Evolutionary conservation across 768 basidiomycete genomes (phyloP).

Genomic region (Termitomyces sp.): DNA sequence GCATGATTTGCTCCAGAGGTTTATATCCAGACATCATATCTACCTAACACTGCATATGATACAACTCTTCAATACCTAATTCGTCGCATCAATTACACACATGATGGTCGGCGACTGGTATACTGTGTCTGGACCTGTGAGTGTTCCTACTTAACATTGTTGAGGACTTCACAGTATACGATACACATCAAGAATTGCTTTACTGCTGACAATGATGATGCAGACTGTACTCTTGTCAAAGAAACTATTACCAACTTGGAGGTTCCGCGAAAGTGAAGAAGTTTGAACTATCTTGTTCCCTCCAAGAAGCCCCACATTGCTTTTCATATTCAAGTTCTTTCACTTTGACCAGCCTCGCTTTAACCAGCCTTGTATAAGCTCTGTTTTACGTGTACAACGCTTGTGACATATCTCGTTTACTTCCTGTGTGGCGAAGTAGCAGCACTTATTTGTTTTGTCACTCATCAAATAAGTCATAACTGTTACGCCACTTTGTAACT

Average conservation of each 20-base stretch:
- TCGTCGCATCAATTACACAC: neutral
- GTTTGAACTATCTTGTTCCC: too few species aligned
- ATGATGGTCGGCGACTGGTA: neutral
- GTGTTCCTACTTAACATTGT: too few species aligned
- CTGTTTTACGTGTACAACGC: too few species aligned
- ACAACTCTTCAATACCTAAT: neutral
- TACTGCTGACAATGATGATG: neutral
- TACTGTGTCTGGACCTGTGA: too few species aligned
- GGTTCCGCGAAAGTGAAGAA: too few species aligned
- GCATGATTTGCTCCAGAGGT: neutral
- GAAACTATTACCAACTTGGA: too few species aligned
- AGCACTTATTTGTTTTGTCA: neutral
- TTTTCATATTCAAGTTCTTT: neutral
- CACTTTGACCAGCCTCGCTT: neutral
- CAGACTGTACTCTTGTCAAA: neutral
- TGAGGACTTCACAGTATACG: too few species aligned
- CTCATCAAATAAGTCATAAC: neutral
- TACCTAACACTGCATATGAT: too few species aligned
- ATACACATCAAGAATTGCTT: too few species aligned
- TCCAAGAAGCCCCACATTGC: neutral
- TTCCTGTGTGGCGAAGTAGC: neutral
- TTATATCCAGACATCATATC: neutral
- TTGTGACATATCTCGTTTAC: too few species aligned
- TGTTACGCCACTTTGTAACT: neutral
- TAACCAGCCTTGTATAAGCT: too few species aligned